Conservation (phyloP, 1,139 yeast genomes). For the Sugiyamaella pinicola region DNA sequence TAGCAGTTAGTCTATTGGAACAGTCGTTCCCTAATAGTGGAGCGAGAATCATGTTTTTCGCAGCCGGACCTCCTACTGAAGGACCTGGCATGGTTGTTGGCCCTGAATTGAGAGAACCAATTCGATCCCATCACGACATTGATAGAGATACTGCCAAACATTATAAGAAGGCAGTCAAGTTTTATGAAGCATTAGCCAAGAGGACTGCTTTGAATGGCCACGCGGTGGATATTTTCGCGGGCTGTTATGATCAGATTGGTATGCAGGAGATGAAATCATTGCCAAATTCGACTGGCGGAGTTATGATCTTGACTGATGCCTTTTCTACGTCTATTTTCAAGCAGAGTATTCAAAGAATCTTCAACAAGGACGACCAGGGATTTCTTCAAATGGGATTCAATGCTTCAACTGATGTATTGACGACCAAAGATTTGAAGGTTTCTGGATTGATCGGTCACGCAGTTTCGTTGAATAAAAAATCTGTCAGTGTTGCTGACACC, state of each 20-base stretch:
- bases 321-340: constrained; percentile 96
- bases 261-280: constrained; percentile 93
- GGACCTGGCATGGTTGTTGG: constrained; percentile 96
- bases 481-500: constrained; percentile 77
- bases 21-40: constrained; percentile 88
- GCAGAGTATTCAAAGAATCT: constrained; percentile 86
- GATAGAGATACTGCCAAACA: constrained; percentile 89
- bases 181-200: constrained; percentile 76
- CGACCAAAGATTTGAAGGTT: constrained; percentile 85
- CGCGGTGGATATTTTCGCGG: constrained; percentile 91
- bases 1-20: constrained; percentile 82
- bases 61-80: constrained; percentile 95
- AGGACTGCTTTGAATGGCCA: constrained; percentile 80
- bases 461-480: constrained; percentile 58
- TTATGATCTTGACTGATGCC: constrained; percentile 86
- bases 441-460: constrained; percentile 96
- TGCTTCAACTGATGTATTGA: constrained; percentile 74
- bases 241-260: constrained; percentile 98
- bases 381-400: constrained; percentile 74
- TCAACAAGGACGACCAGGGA: constrained; percentile 84
- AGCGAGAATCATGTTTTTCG: constrained; percentile 84
- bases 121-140: constrained; percentile 95
- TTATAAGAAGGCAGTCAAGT: constrained; percentile 85
- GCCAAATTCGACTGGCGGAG: constrained; percentile 92
- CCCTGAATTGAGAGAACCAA: constrained; percentile 88